Percentiles rank a stretch among this genome's conserved stretches.
phyloP scores from a whole-genome alignment of 306 rosid genomes.

The Arachis hypogaea region DNA sequence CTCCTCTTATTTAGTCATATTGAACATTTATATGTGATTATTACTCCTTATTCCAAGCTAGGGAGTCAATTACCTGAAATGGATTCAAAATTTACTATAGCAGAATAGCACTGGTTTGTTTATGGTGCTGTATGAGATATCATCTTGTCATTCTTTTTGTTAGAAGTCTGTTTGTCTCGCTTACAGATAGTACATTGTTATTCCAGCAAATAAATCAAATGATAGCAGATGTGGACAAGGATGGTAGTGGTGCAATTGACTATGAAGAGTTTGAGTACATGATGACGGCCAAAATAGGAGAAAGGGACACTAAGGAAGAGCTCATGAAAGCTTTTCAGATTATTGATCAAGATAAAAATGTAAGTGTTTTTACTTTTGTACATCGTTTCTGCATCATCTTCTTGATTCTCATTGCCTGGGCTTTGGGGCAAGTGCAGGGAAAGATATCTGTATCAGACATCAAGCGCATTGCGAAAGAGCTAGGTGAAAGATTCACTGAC shows the following conservation, averaged over 20 bases:
- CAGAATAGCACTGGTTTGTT: background rate
- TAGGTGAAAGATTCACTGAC: constrained; percentile 68
- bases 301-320: constrained; percentile 93
- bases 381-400: background rate
- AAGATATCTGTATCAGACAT: constrained; percentile 83
- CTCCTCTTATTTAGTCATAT: background rate
- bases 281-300: constrained; percentile 98
- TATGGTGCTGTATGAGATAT: background rate
- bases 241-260: constrained; percentile 96
- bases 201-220: constrained; percentile 90
- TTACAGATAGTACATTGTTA: constrained; percentile 41
- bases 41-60: constrained; percentile 4
- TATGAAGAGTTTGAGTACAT: constrained; percentile 89
- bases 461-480: constrained; percentile 68
- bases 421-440: constrained; percentile 57
- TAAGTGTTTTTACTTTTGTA: constrained; percentile 35
- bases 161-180: constrained; percentile 30
- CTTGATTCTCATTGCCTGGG: constrained; percentile 32
- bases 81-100: constrained; percentile 16
- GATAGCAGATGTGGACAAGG: constrained; percentile 99
- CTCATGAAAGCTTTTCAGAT: constrained; percentile 90
- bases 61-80: constrained; percentile 16
- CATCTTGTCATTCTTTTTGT: constrained; percentile 26
- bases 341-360: constrained; percentile 83
- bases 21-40: constrained; percentile 5